Percentiles rank a stretch among this genome's conserved stretches.
Evolutionary conservation across 116 monocot genomes (phyloP).

Genomic region (Trichopus zeylanicus): DNA sequence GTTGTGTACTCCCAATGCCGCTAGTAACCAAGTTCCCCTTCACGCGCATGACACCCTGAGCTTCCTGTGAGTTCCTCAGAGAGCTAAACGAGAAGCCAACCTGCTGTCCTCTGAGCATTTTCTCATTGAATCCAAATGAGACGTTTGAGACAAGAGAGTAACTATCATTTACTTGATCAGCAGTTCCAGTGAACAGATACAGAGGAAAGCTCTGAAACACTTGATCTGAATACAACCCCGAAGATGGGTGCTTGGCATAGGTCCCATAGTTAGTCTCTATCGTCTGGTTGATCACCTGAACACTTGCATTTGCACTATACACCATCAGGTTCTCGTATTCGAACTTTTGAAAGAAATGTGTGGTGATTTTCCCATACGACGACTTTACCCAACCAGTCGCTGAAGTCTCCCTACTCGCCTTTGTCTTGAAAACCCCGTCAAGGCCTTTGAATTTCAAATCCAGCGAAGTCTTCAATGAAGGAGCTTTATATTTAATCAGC

Average conservation of each 20-base stretch:
- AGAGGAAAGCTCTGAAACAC: constrained; percentile 21
- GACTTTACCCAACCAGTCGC: constrained; percentile 30
- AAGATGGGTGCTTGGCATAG: constrained; percentile 14
- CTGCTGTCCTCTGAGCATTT: constrained; percentile 10
- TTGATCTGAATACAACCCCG: constrained; percentile 17
- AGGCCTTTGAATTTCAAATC: constrained; percentile 16
- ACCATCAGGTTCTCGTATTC: constrained; percentile 23
- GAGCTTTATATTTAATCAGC: constrained; percentile 11
- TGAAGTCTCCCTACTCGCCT: constrained; percentile 10
- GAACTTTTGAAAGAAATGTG: constrained; percentile 19
- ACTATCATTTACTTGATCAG: background rate
- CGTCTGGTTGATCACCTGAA: constrained; percentile 34
- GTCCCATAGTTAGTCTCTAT: constrained; percentile 15
- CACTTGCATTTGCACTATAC: constrained; percentile 9
- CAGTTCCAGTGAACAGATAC: constrained; percentile 11
- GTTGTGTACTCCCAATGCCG: constrained; percentile 24
- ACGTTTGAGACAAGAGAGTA: constrained; percentile 20
- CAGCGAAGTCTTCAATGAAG: background rate
- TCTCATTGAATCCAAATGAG: constrained; percentile 32
- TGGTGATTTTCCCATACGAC: constrained; percentile 33
- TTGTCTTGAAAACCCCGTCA: constrained; percentile 18
- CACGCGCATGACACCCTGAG: constrained; percentile 21
- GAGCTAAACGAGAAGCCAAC: constrained; percentile 15
- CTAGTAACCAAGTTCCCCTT: constrained; percentile 27
- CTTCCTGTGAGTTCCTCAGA: constrained; percentile 21